Evolutionary conservation across 2,329 filamentous ascomycete genomes (phyloP).

Genomic region (Cladorrhinum sp.): DNA sequence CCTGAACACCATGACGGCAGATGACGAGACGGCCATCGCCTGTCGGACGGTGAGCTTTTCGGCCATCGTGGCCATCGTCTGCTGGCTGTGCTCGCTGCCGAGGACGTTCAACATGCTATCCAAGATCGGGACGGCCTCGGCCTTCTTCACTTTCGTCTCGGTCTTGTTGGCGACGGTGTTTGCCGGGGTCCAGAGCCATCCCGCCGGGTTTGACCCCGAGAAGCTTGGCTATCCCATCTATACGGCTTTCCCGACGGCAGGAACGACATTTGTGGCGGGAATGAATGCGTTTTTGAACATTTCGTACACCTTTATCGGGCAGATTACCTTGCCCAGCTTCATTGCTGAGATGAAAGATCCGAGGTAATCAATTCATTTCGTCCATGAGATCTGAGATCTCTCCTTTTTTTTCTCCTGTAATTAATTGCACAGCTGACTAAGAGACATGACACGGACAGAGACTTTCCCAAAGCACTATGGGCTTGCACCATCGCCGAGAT

Average conservation of each 20-base stretch:
- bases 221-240: slow-evolving; percentile 62
- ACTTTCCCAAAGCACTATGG: slow-evolving; percentile 92
- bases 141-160: slow-evolving; percentile 85
- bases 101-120: slow-evolving; percentile 80
- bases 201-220: slow-evolving; percentile 55
- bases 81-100: slow-evolving; percentile 76
- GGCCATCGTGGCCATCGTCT: slow-evolving; percentile 70
- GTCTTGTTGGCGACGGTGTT: slow-evolving; percentile 83
- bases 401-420: slow-evolving; percentile 26
- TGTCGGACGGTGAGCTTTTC: slow-evolving; percentile 73
- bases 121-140: slow-evolving; percentile 74
- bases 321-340: slow-evolving; percentile 90
- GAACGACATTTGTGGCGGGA: slow-evolving; percentile 76
- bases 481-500: slow-evolving; percentile 86
- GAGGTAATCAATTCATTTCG: slow-evolving; percentile 19
- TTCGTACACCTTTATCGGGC: slow-evolving; percentile 92
- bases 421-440: slow-evolving; percentile 7
- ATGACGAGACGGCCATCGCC: slow-evolving; percentile 50
- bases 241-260: slow-evolving; percentile 61
- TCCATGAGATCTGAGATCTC: too few species aligned
- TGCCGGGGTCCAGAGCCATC: slow-evolving; percentile 67
- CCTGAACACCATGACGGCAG: slow-evolving; percentile 79
- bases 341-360: slow-evolving; percentile 87
- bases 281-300: slow-evolving; percentile 94
- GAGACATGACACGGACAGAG: slow-evolving; percentile 40